Conservation (phyloP, 306 rosid genomes). For the Prunus padus region DNA sequence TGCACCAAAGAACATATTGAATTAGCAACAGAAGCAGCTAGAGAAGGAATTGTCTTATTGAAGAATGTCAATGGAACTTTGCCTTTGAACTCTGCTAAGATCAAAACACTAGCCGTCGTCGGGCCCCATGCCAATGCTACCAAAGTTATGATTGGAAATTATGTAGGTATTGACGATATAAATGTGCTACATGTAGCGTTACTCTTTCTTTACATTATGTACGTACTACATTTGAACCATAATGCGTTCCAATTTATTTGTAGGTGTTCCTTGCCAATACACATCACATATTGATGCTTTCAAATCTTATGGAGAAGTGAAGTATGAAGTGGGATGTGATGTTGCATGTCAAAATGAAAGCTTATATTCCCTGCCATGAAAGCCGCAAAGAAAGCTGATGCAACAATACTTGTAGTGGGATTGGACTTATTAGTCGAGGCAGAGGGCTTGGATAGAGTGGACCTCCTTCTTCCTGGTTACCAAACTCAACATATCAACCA, state of each 20-base stretch:
- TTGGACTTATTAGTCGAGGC: slow-evolving; percentile 13
- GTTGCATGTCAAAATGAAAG: slow-evolving; percentile 5
- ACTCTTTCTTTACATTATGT: too few species aligned
- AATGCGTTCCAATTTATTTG: background rate
- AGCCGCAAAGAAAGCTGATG: slow-evolving; percentile 21
- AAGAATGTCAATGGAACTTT: slow-evolving; percentile 18
- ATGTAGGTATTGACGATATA: slow-evolving; percentile 15
- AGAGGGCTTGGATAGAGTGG: slow-evolving; percentile 11
- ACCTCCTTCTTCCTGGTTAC: slow-evolving; percentile 24
- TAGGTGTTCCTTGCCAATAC: slow-evolving; percentile 18
- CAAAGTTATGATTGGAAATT: slow-evolving; percentile 25
- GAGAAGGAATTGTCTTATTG: slow-evolving; percentile 26
- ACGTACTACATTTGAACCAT: too few species aligned
- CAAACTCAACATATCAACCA: slow-evolving; percentile 22
- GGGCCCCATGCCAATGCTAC: slow-evolving; percentile 39
- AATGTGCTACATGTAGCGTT: too few species aligned
- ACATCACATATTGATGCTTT: slow-evolving; percentile 24
- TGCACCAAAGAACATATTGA: slow-evolving; percentile 20
- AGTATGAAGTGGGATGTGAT: slow-evolving; percentile 21
- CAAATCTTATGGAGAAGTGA: slow-evolving; percentile 6
- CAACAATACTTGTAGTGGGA: slow-evolving; percentile 13
- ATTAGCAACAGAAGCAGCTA: slow-evolving; percentile 28
- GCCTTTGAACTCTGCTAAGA: background rate
- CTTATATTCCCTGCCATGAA: slow-evolving; percentile 6
- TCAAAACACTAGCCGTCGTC: slow-evolving; percentile 10